Evolutionary conservation across 225 moss, liverwort and hornwort genomes (phyloP).

Genomic region (Asterella californica): DNA sequence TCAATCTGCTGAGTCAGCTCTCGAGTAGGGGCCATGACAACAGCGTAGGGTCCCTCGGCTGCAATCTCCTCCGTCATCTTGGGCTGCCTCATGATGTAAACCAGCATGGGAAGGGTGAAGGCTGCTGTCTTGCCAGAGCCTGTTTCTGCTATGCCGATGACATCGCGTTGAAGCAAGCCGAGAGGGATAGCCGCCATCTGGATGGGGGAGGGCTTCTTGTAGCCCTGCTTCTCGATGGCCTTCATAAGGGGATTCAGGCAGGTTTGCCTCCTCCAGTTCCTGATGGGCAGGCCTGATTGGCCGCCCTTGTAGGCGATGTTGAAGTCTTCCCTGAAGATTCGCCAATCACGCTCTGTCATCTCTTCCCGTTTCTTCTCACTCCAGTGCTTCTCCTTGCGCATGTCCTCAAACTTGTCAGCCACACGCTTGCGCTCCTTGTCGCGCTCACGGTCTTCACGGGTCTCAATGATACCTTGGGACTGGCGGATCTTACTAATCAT

Average conservation of each 20-base stretch:
- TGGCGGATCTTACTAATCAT: too few species aligned
- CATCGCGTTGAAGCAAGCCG: constrained; percentile 20
- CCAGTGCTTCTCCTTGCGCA: constrained; percentile 31
- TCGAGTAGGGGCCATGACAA: constrained; percentile 93
- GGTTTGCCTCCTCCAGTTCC: constrained; percentile 23
- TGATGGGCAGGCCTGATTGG: neutral
- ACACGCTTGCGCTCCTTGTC: constrained; percentile 15
- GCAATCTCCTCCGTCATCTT: constrained; percentile 15
- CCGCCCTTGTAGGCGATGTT: constrained; percentile 20
- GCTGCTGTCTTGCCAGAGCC: constrained; percentile 43
- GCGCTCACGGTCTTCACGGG: constrained; percentile 6
- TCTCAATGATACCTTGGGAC: constrained; percentile 18
- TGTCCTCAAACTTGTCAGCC: constrained; percentile 17
- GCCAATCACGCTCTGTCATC: constrained; percentile 30
- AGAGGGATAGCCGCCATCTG: constrained; percentile 32
- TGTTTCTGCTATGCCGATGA: constrained; percentile 31
- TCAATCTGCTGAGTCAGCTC: constrained; percentile 95
- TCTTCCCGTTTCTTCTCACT: constrained; percentile 20
- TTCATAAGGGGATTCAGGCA: constrained; percentile 12
- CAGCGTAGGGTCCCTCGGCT: constrained; percentile 68
- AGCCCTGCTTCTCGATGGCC: constrained; percentile 21
- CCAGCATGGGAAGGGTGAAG: constrained; percentile 18
- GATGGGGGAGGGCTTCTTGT: constrained; percentile 28
- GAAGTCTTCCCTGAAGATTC: constrained; percentile 29
- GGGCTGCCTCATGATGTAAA: constrained; percentile 18